phyloP scores from a whole-genome alignment of 2,329 filamentous ascomycete species.

The Beauveria australis region DNA sequence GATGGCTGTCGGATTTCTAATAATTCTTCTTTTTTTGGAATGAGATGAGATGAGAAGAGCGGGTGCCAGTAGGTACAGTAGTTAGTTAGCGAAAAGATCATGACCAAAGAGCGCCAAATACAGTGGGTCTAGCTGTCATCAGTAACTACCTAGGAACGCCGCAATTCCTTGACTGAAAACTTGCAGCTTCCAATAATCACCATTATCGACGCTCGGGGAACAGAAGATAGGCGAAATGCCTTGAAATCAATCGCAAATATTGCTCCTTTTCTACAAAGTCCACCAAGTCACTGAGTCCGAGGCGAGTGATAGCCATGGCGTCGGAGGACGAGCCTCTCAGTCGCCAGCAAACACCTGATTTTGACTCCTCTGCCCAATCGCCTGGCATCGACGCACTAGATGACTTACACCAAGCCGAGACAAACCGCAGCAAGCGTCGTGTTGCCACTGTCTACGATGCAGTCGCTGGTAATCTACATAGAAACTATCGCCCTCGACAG shows the following conservation, averaged over 20 bases:
- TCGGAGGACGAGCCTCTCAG: not conserved
- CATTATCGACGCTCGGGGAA: not conserved
- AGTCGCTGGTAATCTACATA: constrained; percentile 50
- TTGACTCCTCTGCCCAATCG: not conserved
- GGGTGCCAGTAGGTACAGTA: not conserved
- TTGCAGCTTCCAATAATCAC: not conserved
- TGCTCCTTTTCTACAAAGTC: not conserved
- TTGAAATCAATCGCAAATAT: not conserved
- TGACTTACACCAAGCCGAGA: constrained; percentile 13
- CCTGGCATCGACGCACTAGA: constrained; percentile 1
- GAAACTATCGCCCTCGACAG: not conserved
- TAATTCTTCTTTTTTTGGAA: not conserved
- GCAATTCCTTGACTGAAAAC: not conserved
- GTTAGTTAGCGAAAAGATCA: not conserved
- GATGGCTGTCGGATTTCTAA: not conserved
- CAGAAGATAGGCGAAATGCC: not conserved
- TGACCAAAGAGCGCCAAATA: not conserved
- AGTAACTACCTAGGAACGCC: not conserved
- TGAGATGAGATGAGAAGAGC: not conserved
- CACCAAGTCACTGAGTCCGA: not conserved
- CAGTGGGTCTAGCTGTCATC: not conserved
- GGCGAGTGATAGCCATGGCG: not conserved
- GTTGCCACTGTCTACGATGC: constrained; percentile 61
- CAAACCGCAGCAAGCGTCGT: constrained; percentile 20
- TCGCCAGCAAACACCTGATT: constrained; percentile 7